phyloP scores from a whole-genome alignment of 2,329 filamentous ascomycete species.

The Hyphodiscus sp. region DNA sequence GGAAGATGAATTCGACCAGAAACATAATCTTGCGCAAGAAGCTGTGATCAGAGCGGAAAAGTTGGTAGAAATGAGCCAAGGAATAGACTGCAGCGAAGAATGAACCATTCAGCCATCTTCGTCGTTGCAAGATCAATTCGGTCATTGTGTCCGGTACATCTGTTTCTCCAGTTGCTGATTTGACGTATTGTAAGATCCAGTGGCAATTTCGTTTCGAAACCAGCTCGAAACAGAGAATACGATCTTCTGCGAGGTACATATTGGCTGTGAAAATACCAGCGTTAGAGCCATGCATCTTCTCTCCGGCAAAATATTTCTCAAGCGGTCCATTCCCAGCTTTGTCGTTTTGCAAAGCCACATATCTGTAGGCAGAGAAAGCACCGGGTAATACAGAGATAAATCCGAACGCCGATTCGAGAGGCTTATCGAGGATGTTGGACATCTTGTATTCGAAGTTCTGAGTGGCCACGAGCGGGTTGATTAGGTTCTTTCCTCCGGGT shows the following conservation, averaged over 20 bases:
- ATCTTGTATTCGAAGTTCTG: slow-evolving; percentile 99
- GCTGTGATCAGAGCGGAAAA: slow-evolving; percentile 89
- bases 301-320: slow-evolving; percentile 94
- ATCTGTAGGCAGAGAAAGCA: slow-evolving; percentile 97
- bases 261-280: slow-evolving; percentile 97
- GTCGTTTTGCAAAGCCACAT: slow-evolving; percentile 90
- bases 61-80: slow-evolving; percentile 89
- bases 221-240: slow-evolving; percentile 97
- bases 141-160: slow-evolving; percentile 93
- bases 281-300: slow-evolving; percentile 83
- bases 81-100: slow-evolving; percentile 98
- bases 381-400: slow-evolving; percentile 96
- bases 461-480: slow-evolving; percentile 90
- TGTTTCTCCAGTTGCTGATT: slow-evolving; percentile 92
- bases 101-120: slow-evolving; percentile 95
- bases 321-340: slow-evolving; percentile 88
- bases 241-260: slow-evolving; percentile 98
- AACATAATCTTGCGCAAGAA: slow-evolving; percentile 83
- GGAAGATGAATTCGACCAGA: slow-evolving; percentile 87
- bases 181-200: slow-evolving; percentile 98
- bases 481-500: slow-evolving; percentile 72
- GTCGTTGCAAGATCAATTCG: slow-evolving; percentile 89
- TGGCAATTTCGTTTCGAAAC: slow-evolving; percentile 96
- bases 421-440: slow-evolving; percentile 98
- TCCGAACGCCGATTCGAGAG: slow-evolving; percentile 91